Evolutionary conservation across 1,139 yeast genomes (phyloP).

Genomic region (Saccharomyces pastorianus): DNA sequence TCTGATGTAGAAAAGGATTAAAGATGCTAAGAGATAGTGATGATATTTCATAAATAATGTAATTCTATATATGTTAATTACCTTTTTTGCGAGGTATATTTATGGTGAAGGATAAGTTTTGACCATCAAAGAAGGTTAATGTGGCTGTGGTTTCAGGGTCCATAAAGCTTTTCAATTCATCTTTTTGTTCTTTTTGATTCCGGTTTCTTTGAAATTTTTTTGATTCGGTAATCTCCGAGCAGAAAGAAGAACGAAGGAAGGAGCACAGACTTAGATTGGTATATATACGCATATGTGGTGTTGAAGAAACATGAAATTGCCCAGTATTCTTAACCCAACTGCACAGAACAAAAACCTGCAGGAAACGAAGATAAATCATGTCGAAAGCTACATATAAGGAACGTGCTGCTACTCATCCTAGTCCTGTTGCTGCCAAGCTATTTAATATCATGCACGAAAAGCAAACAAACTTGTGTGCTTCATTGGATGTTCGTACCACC

Average conservation of each 20-base stretch:
- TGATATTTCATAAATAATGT: background rate
- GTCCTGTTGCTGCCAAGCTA: slow-evolving; percentile 73
- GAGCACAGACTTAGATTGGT: background rate
- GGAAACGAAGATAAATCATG: slow-evolving; percentile 10
- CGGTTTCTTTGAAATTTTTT: background rate
- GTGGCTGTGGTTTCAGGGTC: background rate
- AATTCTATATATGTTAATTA: background rate
- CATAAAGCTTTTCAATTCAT: background rate
- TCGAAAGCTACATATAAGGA: slow-evolving; percentile 45
- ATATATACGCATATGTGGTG: background rate
- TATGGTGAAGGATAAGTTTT: background rate
- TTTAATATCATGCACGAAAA: slow-evolving; percentile 69
- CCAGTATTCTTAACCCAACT: background rate
- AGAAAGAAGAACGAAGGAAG: background rate
- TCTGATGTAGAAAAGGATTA: background rate
- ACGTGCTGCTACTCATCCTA: slow-evolving; percentile 63
- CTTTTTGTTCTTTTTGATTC: background rate
- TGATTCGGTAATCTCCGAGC: background rate
- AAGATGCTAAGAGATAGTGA: background rate
- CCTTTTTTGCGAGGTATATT: background rate
- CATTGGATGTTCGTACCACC: slow-evolving; percentile 84
- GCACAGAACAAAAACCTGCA: background rate
- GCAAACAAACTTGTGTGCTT: slow-evolving; percentile 86
- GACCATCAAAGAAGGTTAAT: background rate
- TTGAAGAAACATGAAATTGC: too few species aligned